These are phyloP conservation scores for Blastobotrys terrestris DNA, from an alignment of 805 yeast genomes.

Conservation along the genomic window DNA sequence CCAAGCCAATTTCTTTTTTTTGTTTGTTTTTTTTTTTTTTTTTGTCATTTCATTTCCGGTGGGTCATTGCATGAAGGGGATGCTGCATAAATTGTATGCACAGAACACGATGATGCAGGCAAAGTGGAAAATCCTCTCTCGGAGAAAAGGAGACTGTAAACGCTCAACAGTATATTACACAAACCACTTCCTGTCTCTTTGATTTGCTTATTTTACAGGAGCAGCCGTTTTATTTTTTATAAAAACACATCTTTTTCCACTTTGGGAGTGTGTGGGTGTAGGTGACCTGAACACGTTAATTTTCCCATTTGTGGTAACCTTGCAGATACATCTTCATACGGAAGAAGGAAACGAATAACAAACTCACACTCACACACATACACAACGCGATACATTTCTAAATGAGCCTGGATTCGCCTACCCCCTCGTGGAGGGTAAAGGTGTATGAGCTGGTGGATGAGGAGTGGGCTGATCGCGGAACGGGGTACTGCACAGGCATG, in stretches of 20 bases:
- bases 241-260: neutral
- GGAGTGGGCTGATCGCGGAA: constrained; percentile 88
- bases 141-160: neutral
- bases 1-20: too few relatives aligned
- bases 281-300: neutral
- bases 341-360: neutral
- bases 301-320: neutral
- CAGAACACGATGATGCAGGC: neutral
- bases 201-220: neutral
- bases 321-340: neutral
- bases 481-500: constrained; percentile 83
- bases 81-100: neutral
- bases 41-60: too few relatives aligned
- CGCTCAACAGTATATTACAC: neutral
- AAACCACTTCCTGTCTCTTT: neutral
- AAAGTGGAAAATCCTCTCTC: neutral
- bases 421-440: constrained; percentile 71
- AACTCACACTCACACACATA: neutral
- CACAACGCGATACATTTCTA: neutral
- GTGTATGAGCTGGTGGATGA: constrained; percentile 79
- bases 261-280: neutral
- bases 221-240: too few relatives aligned
- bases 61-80: neutral
- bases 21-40: too few relatives aligned
- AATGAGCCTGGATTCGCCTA: constrained; percentile 28